Percentiles rank a stretch among this genome's conserved stretches.
phyloP scores from a whole-genome alignment of 805 yeast genomes.

The Zygotorulaspora danielsina region DNA sequence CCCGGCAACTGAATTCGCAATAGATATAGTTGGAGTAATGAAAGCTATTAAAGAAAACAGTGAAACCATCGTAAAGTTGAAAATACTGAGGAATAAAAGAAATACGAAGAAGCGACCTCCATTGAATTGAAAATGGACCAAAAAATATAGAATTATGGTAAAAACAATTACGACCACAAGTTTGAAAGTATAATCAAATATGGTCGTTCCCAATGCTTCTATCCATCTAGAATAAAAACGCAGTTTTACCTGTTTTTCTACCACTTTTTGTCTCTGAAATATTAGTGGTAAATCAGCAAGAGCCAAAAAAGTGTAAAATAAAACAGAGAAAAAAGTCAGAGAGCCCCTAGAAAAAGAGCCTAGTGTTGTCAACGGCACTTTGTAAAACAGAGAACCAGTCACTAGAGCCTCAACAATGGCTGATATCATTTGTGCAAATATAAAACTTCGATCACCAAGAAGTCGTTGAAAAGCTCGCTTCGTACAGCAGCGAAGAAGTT shows the following conservation, averaged over 20 bases:
- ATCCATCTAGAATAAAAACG: slow-evolving; percentile 63
- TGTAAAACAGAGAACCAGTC: slow-evolving; percentile 49
- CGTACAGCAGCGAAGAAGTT: slow-evolving; percentile 45
- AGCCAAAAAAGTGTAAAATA: slow-evolving; percentile 55
- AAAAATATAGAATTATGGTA: slow-evolving; percentile 48
- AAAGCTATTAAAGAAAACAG: slow-evolving; percentile 55
- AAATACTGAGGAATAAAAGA: slow-evolving; percentile 41
- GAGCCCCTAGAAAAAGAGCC: slow-evolving; percentile 55
- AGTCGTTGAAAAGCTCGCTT: slow-evolving; percentile 44
- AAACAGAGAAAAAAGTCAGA: slow-evolving; percentile 46
- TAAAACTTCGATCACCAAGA: slow-evolving; percentile 44
- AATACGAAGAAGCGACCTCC: slow-evolving; percentile 51
- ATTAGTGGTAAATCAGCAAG: slow-evolving; percentile 51
- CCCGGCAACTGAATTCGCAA: slow-evolving; percentile 61
- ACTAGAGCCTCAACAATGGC: slow-evolving; percentile 40
- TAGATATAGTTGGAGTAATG: slow-evolving; percentile 44
- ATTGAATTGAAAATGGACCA: slow-evolving; percentile 46
- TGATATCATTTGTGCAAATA: slow-evolving; percentile 41
- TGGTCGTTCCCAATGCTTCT: slow-evolving; percentile 57
- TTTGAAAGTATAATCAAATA: slow-evolving; percentile 59
- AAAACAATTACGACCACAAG: slow-evolving; percentile 41
- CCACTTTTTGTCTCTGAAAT: slow-evolving; percentile 48
- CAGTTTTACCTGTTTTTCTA: slow-evolving; percentile 60
- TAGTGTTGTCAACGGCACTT: slow-evolving; percentile 40
- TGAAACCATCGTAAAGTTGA: slow-evolving; percentile 46